Conservation (phyloP, 371 early-diverging fungal species). For the Haplosporangium sp. region DNA sequence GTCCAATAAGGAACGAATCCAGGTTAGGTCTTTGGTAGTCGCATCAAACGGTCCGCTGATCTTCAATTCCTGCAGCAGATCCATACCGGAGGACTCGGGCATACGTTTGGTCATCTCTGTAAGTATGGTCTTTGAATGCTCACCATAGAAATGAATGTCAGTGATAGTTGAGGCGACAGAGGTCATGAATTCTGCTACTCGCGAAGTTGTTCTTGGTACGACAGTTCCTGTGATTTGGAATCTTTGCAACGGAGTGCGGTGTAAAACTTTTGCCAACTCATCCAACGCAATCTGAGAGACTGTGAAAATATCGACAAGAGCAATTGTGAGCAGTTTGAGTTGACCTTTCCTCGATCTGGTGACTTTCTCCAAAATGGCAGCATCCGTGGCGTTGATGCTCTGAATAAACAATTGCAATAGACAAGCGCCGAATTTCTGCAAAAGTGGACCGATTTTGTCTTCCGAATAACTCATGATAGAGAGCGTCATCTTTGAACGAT, state of each 20-base stretch:
- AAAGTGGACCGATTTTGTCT: conserved; percentile 43
- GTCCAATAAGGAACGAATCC: conserved; percentile 27
- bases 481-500: conserved; percentile 42
- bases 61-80: conserved; percentile 17
- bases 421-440: conserved; percentile 42
- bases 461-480: conserved; percentile 33
- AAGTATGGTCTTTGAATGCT: conserved; percentile 17
- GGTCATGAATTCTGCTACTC: conserved; percentile 36
- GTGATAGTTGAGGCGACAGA: conserved; percentile 36
- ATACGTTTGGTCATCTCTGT: conserved; percentile 32
- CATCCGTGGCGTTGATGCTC: conserved; percentile 25
- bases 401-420: conserved; percentile 27
- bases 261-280: conserved; percentile 28
- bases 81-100: conserved; percentile 28
- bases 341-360: conserved; percentile 37
- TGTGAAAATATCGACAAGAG: conserved; percentile 22
- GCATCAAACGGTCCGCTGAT: conserved; percentile 38
- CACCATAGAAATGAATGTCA: conserved; percentile 31
- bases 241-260: conserved; percentile 11
- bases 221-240: conserved; percentile 36
- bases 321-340: conserved; percentile 31
- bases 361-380: conserved; percentile 40
- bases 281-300: conserved; percentile 23
- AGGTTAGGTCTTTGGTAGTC: conserved; percentile 37
- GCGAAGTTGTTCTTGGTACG: conserved; percentile 4